A percentile compares a stretch with the other conserved stretches of the same genome.
Conservation (phyloP, 306 rosid species). For the Senna siamea region DNA sequence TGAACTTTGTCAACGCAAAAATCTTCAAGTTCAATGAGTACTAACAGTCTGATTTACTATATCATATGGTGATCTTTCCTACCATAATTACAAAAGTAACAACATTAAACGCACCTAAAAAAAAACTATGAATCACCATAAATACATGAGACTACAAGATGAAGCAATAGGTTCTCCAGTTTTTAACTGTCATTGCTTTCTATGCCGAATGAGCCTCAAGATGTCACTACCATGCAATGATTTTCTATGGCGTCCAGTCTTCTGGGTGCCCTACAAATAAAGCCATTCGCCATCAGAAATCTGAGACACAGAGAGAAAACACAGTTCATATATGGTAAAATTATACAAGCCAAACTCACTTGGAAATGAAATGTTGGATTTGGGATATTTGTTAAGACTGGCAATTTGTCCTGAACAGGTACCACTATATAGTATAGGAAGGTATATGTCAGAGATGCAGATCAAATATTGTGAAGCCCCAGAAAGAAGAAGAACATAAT, state of each 20-base stretch:
- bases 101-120: background rate
- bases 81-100: background rate
- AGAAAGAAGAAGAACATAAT: conserved; percentile 16
- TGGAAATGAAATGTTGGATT: conserved; percentile 70
- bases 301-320: background rate
- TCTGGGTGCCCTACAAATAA: conserved; percentile 52
- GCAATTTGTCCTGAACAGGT: conserved; percentile 52
- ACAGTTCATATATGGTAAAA: conserved; percentile 23
- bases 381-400: conserved; percentile 54
- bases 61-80: background rate
- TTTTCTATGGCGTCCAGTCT: conserved; percentile 55
- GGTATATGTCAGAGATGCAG: conserved; percentile 12
- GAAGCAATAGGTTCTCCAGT: conserved; percentile 14
- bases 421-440: conserved; percentile 38
- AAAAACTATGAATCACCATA: background rate
- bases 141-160: background rate
- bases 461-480: conserved; percentile 1
- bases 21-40: background rate
- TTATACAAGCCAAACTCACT: conserved; percentile 41
- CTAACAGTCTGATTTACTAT: conserved; percentile 12
- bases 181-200: conserved; percentile 50
- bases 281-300: conserved; percentile 23
- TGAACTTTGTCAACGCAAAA: background rate
- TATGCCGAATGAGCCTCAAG: conserved; percentile 55
- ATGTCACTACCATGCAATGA: conserved; percentile 57